Base-by-base conservation (phyloP, 106 monocot species). In the Dendrobium catenatum region DNA sequence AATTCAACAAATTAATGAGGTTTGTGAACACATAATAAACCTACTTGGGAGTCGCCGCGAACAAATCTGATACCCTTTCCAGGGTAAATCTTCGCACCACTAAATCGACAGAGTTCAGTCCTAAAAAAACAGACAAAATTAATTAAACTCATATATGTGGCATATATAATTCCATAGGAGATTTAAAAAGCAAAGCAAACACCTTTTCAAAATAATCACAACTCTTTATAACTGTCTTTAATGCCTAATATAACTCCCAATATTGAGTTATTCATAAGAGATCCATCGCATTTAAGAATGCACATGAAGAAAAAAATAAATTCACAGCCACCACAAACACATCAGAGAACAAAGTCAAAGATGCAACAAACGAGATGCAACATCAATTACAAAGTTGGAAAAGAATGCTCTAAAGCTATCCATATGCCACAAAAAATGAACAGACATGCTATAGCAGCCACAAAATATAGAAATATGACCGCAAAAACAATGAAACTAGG, bases 1-100 rank as follows among this genome's bases (percentile, higher is more conserved):
- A 44, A 44, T 20, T 22, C 5, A 3, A 11, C 42, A 42, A 19
- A 74, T 74, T 74, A 74, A 44, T 44, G 19, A 0, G 1, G 22
- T 20, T 42, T 74, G 4, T 20, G 41, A 44, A 74, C 18, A 74
- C 10, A 18, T 26, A 77, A n/a, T 46, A 44, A n/a, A 18, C 5
- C 61, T 86, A 88, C 90, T 82, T 90, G 90, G 0, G 90, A 90
- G 48, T 90, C 90, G 26, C 88, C 47, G 20, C 86, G 84, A 10
- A 91, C 85, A 84, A 88, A 91, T 88, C 88, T 84, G 41, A 91
- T 91, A 66, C 90, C 90, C 86, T 86, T 88, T 16, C 90, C 90
- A 54, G 88, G 90, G 66, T 91, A 91, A 81, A 91, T 91, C 82
- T 91, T 91, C 3, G 86, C 82, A 82, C 90, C 90, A 75, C 90